Evolutionary conservation across 345 rosid genomes (phyloP).

Genomic region (Citrus cavaleriei): DNA sequence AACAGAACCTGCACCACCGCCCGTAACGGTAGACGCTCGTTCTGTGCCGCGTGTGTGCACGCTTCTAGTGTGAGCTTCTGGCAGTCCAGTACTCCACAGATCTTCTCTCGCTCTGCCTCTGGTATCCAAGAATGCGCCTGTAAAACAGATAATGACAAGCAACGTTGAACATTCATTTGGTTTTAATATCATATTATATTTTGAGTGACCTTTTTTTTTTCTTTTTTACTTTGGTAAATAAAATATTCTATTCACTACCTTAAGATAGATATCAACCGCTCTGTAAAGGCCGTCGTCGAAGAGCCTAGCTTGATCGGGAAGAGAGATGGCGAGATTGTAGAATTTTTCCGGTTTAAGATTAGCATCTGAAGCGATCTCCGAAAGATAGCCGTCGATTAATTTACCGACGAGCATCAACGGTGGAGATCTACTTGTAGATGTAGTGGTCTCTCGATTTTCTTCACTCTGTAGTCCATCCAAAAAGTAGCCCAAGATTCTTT

Average conservation of each 20-base stretch:
- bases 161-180: not conserved
- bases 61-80: conserved; percentile 93
- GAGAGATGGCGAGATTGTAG: conserved; percentile 61
- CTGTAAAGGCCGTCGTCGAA: conserved; percentile 97
- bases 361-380: conserved; percentile 89
- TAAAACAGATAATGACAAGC: not conserved
- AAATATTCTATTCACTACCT: conserved; percentile 35
- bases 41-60: conserved; percentile 98
- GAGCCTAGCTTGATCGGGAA: conserved; percentile 83
- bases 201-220: too few species aligned
- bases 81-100: conserved; percentile 81
- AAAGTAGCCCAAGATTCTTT: conserved; percentile 70
- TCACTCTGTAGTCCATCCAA: conserved; percentile 40
- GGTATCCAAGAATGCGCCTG: conserved; percentile 93
- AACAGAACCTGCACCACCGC: conserved; percentile 96
- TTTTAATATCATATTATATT: too few species aligned
- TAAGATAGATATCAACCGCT: conserved; percentile 90
- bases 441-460: conserved; percentile 17
- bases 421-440: conserved; percentile 32
- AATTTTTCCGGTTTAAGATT: conserved; percentile 81
- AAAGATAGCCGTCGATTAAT: conserved; percentile 84
- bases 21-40: conserved; percentile 90
- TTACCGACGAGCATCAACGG: conserved; percentile 79
- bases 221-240: too few species aligned
- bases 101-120: conserved; percentile 81